Evolutionary conservation across 495 filamentous ascomycete species (phyloP).

Genomic region (Podospora pseudoanserina): DNA sequence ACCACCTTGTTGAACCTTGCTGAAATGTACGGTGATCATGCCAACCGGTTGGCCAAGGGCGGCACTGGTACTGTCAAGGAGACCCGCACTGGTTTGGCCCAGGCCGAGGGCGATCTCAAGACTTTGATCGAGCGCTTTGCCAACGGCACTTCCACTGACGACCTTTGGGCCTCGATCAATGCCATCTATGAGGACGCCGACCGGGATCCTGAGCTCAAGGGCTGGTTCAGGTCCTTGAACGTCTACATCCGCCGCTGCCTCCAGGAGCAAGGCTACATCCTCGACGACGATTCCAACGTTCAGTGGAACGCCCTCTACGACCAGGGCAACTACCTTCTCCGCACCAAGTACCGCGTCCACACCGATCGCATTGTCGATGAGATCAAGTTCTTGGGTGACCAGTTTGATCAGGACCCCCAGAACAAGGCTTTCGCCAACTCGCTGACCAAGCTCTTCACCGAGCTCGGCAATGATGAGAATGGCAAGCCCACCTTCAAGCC

Average conservation of each 20-base stretch:
- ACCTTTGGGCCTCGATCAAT: constrained; percentile 82
- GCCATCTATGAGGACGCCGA: constrained; percentile 89
- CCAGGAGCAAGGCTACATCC: constrained; percentile 83
- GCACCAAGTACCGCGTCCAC: constrained; percentile 81
- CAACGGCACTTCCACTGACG: constrained; percentile 84
- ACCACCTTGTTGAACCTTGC: constrained; percentile 79
- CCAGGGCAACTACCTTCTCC: constrained; percentile 80
- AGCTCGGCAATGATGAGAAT: constrained; percentile 73
- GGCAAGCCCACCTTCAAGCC: constrained; percentile 89
- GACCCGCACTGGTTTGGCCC: constrained; percentile 59
- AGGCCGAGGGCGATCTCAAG: constrained; percentile 79
- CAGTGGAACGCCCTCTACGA: constrained; percentile 86
- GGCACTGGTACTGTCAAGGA: constrained; percentile 64
- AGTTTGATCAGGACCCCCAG: constrained; percentile 83
- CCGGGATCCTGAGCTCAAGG: constrained; percentile 76
- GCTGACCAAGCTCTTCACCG: constrained; percentile 78
- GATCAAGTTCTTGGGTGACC: constrained; percentile 79
- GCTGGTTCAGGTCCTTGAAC: constrained; percentile 83
- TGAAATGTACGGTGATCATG: constrained; percentile 79
- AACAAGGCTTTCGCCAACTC: constrained; percentile 76
- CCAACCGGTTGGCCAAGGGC: constrained; percentile 59
- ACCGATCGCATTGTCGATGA: constrained; percentile 87
- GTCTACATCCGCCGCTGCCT: constrained; percentile 77
- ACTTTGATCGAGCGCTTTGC: constrained; percentile 91
- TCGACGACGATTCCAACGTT: constrained; percentile 74